Conservation (phyloP, 2,329 filamentous ascomycete species). For the Cladosporium phlei region DNA sequence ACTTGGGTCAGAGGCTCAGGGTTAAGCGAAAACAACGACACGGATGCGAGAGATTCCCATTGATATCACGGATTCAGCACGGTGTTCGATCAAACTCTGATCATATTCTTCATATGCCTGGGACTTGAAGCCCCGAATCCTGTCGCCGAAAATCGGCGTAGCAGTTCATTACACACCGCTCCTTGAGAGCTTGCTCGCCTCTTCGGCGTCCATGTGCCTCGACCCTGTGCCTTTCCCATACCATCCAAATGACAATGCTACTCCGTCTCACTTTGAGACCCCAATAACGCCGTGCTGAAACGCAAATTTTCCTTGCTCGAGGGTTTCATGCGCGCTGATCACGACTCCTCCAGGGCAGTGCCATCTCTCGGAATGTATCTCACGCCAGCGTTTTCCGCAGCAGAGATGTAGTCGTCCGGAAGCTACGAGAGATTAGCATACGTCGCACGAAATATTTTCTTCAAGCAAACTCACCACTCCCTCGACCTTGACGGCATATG, state of each 20-base stretch:
- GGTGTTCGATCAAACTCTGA: too few species aligned
- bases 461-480: slow-evolving; percentile 55
- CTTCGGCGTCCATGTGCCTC: too few species aligned
- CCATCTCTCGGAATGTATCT: slow-evolving; percentile 54
- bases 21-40: too few species aligned
- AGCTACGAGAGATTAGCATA: slow-evolving; percentile 35
- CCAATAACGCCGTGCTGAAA: slow-evolving; percentile 12
- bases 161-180: too few species aligned
- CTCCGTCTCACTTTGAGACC: background rate
- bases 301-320: background rate
- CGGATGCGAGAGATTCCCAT: too few species aligned
- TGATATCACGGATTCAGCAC: too few species aligned
- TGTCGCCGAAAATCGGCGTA: too few species aligned
- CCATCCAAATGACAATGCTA: background rate
- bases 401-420: slow-evolving; percentile 53
- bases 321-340: background rate
- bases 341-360: slow-evolving; percentile 17
- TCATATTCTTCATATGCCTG: too few species aligned
- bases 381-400: slow-evolving; percentile 55
- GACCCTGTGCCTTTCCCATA: background rate
- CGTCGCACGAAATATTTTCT: background rate
- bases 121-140: too few species aligned
- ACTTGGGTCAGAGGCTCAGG: too few species aligned
- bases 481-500: slow-evolving; percentile 93
- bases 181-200: too few species aligned